phyloP scores from a whole-genome alignment of 768 basidiomycete genomes.

The Udeniomyces megalosporus region DNA sequence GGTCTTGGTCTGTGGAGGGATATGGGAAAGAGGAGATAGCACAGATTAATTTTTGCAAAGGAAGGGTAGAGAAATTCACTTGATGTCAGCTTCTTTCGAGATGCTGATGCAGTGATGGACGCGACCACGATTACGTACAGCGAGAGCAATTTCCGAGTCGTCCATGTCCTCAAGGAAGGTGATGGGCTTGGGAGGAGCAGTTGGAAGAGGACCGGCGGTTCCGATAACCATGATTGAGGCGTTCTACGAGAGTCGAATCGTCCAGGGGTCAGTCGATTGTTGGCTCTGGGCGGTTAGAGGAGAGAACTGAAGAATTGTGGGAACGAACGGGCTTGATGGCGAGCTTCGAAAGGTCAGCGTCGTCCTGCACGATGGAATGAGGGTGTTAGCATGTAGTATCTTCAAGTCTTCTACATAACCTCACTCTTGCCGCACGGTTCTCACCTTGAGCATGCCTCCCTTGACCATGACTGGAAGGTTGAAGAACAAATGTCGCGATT shows the following conservation, averaged over 20 bases:
- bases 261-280: too few relatives aligned
- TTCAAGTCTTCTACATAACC: too few relatives aligned
- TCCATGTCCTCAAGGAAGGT: slow-evolving; percentile 92
- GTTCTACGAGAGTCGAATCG: slow-evolving; percentile 36
- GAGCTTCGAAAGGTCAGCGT: slow-evolving; percentile 70
- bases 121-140: slow-evolving; percentile 44
- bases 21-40: background rate
- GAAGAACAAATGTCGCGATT: too few relatives aligned
- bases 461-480: slow-evolving; percentile 69
- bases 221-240: slow-evolving; percentile 90
- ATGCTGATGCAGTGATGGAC: too few relatives aligned
- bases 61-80: too few relatives aligned
- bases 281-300: too few relatives aligned
- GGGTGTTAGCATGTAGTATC: too few relatives aligned
- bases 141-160: slow-evolving; percentile 60
- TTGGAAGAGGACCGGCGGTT: slow-evolving; percentile 77
- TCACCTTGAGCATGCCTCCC: slow-evolving; percentile 71
- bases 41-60: too few relatives aligned
- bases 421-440: too few relatives aligned
- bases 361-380: slow-evolving; percentile 41
- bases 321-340: slow-evolving; percentile 58
- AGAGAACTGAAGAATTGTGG: background rate
- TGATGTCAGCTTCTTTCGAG: too few relatives aligned
- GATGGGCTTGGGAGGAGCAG: slow-evolving; percentile 59
- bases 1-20: slow-evolving; percentile 13